These are phyloP conservation scores for Ophiostoma perfectum DNA, from an alignment of 2,329 filamentous ascomycete species.

Conservation along the genomic window DNA sequence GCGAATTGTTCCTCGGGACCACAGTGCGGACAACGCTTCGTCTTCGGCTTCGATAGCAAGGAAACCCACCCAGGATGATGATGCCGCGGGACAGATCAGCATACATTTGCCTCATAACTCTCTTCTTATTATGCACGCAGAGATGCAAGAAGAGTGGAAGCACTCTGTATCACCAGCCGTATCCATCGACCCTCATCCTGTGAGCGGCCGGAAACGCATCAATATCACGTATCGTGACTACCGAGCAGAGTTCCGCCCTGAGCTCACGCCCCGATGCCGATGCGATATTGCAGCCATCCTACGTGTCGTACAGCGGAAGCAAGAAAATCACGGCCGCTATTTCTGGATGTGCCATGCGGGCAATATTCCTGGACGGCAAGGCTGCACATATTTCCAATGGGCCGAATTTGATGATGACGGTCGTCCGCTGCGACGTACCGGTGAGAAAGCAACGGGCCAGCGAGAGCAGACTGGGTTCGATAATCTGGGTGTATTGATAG, in stretches of 20 bases:
- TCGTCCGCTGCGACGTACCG: constrained; percentile 58
- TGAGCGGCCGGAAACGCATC: constrained; percentile 74
- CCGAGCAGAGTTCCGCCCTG: constrained; percentile 68
- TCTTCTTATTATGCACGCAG: constrained; percentile 89
- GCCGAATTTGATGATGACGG: constrained; percentile 83
- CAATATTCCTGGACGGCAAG: constrained; percentile 61
- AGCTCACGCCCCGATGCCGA: constrained; percentile 68
- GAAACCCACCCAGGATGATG: constrained; percentile 35
- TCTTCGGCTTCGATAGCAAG: neutral
- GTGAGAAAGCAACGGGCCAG: neutral
- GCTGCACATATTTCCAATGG: constrained; percentile 78
- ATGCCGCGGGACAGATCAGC: constrained; percentile 77
- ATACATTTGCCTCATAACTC: constrained; percentile 95
- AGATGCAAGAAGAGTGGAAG: constrained; percentile 98
- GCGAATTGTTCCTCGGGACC: constrained; percentile 57
- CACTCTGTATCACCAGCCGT: constrained; percentile 72
- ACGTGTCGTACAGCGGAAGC: constrained; percentile 73
- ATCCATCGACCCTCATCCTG: constrained; percentile 76
- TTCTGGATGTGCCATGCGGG: constrained; percentile 91
- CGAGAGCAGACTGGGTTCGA: neutral
- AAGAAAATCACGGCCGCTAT: constrained; percentile 66
- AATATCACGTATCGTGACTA: constrained; percentile 95
- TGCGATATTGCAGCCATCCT: constrained; percentile 66
- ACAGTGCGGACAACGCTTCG: constrained; percentile 39
- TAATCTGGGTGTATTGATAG: neutral